phyloP scores from a whole-genome alignment of 495 filamentous ascomycete genomes.

The Parmelia sp. region DNA sequence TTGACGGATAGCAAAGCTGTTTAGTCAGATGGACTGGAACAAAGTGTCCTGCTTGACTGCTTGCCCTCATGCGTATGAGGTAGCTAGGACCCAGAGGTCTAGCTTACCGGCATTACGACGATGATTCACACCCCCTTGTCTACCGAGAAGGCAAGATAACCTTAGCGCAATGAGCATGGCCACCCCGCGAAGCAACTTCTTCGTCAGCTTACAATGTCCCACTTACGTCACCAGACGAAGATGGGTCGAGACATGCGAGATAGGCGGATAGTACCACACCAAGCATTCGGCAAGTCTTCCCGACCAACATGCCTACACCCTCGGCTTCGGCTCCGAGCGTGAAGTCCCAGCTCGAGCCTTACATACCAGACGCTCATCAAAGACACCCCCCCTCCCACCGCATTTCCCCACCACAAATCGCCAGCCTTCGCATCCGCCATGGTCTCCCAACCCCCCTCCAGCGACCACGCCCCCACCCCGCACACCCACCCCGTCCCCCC shows the following conservation, averaged over 20 bases:
- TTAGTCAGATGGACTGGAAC: not conserved
- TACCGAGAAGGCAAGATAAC: no score
- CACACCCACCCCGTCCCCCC: constrained; percentile 32
- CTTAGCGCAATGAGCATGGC: no score
- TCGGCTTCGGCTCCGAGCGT: not conserved
- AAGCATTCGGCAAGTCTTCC: not conserved
- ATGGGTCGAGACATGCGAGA: not conserved
- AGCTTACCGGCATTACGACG: no score
- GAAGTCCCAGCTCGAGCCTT: not conserved
- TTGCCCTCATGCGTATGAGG: no score
- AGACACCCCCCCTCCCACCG: not conserved
- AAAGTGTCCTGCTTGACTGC: not conserved
- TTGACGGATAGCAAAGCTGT: not conserved
- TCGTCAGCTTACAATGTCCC: not conserved
- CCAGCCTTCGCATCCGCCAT: not conserved
- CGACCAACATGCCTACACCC: not conserved
- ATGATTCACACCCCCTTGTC: no score
- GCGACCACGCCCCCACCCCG: not conserved
- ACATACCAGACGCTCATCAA: not conserved
- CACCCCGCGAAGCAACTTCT: no score
- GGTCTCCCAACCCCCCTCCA: not conserved
- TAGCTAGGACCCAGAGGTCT: no score
- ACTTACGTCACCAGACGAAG: not conserved
- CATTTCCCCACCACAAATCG: not conserved
- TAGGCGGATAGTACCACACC: no score